phyloP scores from a whole-genome alignment of 352 stramenopile species.

The Hyaloperonospora arabidopsidis region DNA sequence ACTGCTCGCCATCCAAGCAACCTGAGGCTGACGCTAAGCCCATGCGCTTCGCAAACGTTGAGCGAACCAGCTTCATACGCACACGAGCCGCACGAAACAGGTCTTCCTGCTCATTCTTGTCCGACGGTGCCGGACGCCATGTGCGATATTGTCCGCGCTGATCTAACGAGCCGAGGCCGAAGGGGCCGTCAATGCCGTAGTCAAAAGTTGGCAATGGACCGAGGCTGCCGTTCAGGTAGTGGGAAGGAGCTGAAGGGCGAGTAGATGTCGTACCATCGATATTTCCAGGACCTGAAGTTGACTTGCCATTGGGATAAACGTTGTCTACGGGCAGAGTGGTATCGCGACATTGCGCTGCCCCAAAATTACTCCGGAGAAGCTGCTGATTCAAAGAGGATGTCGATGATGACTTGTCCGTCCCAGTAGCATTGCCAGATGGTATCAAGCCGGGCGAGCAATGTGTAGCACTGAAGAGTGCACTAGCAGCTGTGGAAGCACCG shows the following conservation, averaged over 20 bases:
- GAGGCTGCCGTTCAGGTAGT: not conserved
- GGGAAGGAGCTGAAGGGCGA: not conserved
- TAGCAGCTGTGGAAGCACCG: not conserved
- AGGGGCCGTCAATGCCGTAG: constrained; percentile 28
- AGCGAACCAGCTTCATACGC: constrained; percentile 73
- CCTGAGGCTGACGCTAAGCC: constrained; percentile 22
- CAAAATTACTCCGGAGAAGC: constrained; percentile 28
- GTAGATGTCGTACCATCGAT: not conserved
- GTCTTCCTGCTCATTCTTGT: constrained; percentile 71
- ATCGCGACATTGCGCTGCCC: constrained; percentile 23
- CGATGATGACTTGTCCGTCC: constrained; percentile 3
- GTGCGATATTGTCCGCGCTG: constrained; percentile 24
- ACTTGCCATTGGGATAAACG: constrained; percentile 3
- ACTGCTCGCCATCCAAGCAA: constrained; percentile 51
- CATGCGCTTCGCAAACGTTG: constrained; percentile 31
- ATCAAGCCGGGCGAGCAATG: constrained; percentile 7
- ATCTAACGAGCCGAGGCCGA: constrained; percentile 19
- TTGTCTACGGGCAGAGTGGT: constrained; percentile 5
- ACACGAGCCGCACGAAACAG: constrained; percentile 65
- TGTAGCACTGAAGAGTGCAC: not conserved
- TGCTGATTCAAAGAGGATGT: constrained; percentile 14
- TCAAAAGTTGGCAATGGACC: constrained; percentile 34
- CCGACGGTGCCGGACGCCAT: constrained; percentile 31
- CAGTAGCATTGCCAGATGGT: constrained; percentile 8
- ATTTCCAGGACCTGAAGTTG: not conserved